A percentile compares a stretch with the other conserved stretches of the same genome.
phyloP scores from a whole-genome alignment of 2,329 filamentous ascomycete genomes.

The Xylaria hypoxylon region DNA sequence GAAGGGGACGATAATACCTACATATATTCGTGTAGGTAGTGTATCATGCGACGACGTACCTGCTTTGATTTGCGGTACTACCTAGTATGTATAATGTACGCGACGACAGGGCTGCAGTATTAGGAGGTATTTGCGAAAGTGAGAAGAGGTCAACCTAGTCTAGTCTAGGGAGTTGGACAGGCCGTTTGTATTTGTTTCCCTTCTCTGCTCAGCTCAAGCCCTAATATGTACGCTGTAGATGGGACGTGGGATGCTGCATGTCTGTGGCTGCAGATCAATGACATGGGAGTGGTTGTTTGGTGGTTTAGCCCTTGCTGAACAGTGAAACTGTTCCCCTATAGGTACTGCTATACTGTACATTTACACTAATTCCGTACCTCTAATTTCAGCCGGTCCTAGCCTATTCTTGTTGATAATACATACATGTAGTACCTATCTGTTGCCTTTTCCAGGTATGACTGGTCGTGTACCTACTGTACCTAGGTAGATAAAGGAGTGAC shows the following conservation, averaged over 20 bases:
- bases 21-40: too few relatives aligned
- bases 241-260: background rate
- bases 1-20: background rate
- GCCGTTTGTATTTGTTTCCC: background rate
- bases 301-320: background rate
- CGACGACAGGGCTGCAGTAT: background rate
- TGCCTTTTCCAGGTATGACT: background rate
- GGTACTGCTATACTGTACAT: too few relatives aligned
- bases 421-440: too few relatives aligned
- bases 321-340: too few relatives aligned
- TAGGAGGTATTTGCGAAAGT: background rate
- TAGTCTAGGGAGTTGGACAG: background rate
- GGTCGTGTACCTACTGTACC: background rate
- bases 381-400: slow-evolving; percentile 2
- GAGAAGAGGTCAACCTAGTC: background rate
- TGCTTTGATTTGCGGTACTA: slow-evolving; percentile 6
- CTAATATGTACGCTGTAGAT: background rate
- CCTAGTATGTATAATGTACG: background rate
- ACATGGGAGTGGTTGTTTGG: slow-evolving; percentile 1
- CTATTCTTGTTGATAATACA: slow-evolving; percentile 8
- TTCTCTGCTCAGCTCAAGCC: slow-evolving; percentile 21
- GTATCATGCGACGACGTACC: too few relatives aligned
- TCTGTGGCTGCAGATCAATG: background rate
- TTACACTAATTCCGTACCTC: background rate
- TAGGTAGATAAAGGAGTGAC: slow-evolving; percentile 27